phyloP scores from a whole-genome alignment of 1,139 yeast species.

The Taphrina betulina region DNA sequence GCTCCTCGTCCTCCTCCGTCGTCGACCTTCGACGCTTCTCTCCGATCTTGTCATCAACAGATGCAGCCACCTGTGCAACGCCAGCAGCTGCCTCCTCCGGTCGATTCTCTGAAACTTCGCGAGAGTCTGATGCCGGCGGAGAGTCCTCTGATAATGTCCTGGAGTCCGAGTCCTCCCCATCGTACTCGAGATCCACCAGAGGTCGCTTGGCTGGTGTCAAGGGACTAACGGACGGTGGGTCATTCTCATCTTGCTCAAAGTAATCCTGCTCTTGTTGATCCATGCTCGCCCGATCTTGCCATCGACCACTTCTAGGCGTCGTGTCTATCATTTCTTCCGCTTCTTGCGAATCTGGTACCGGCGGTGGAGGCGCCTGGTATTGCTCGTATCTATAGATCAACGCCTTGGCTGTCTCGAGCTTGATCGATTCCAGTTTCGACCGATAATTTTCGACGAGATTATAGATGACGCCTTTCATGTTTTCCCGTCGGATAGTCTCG shows the following conservation, averaged over 20 bases:
- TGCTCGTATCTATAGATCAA: constrained; percentile 34
- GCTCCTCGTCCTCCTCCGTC: constrained; percentile 7
- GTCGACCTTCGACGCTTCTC: constrained; percentile 16
- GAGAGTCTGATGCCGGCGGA: not conserved
- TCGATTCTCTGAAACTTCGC: not conserved
- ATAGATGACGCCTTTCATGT: constrained; percentile 46
- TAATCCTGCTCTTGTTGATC: constrained; percentile 35
- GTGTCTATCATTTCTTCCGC: constrained; percentile 42
- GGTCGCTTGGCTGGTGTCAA: constrained; percentile 20
- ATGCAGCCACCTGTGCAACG: not conserved
- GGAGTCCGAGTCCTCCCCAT: not conserved
- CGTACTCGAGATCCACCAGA: constrained; percentile 23
- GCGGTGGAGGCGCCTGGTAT: constrained; percentile 34
- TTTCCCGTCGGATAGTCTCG: constrained; percentile 51
- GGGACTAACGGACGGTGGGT: not conserved
- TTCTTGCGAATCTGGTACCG: constrained; percentile 25
- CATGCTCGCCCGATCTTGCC: constrained; percentile 34
- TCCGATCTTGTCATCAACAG: constrained; percentile 17
- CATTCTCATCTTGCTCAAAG: constrained; percentile 38
- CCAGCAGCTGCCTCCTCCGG: not conserved
- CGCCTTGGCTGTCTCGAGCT: constrained; percentile 36
- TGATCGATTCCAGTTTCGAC: constrained; percentile 41
- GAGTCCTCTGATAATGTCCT: no score
- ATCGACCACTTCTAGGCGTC: constrained; percentile 31
- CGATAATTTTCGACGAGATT: not conserved